These are phyloP conservation scores for Naegleria lovaniensis DNA, from an alignment of 208 protist genomes.

Conservation along the genomic window DNA sequence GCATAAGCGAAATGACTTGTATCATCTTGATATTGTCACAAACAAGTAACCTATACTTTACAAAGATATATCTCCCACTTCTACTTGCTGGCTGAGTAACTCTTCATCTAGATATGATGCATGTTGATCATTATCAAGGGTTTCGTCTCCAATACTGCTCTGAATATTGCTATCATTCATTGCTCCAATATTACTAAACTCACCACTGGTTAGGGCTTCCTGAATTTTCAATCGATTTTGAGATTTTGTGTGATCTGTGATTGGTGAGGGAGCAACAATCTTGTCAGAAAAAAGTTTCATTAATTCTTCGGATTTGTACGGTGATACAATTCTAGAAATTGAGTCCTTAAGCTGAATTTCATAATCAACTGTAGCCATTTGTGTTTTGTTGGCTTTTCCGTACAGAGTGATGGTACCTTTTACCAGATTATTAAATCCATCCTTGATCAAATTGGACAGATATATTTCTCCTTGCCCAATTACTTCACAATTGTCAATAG, in stretches of 20 bases:
- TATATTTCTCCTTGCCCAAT: background rate
- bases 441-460: background rate
- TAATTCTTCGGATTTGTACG: background rate
- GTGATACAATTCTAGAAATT: background rate
- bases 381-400: background rate
- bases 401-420: background rate
- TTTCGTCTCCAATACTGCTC: too few species aligned
- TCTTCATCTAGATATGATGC: background rate
- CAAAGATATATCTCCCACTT: background rate
- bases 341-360: background rate
- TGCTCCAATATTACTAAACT: background rate
- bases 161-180: too few species aligned
- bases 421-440: background rate
- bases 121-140: background rate
- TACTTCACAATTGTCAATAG: background rate
- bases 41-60: too few species aligned
- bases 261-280: background rate
- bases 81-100: background rate
- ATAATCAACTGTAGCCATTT: background rate
- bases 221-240: background rate
- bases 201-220: background rate
- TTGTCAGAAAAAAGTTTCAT: background rate
- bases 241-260: background rate
- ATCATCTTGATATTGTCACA: constrained; percentile 7
- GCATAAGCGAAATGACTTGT: constrained; percentile 30